Base-by-base conservation (phyloP, 805 yeast genomes). In the Metschnikowia gruessii region DNA sequence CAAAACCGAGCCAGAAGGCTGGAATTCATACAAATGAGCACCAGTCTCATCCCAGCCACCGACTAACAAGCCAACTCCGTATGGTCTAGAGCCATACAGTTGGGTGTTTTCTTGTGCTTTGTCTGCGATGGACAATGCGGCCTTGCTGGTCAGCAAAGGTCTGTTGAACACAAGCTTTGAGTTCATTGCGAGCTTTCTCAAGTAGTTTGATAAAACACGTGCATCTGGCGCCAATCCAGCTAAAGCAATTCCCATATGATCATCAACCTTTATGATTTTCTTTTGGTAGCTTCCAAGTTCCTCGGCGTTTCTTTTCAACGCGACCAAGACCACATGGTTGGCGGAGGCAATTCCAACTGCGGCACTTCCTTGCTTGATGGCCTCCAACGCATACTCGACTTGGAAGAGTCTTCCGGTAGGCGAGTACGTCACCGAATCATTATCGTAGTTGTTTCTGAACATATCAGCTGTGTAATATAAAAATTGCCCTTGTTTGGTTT, bases 191-290 rank as follows among this genome's bases (percentile, higher is more conserved):
- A 91, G 94, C 59, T 88, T 90, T 65, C 98, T 82, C 59, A 94
- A 74, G 67, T 75, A 91, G 63, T 89, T 94, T 41, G 95, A 83
- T 57, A 94, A 76, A 32, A 94, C 95, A 56, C 99, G 79, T 19
- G 98, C 99, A 64, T 94, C 99, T 15, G 99, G 98, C 0, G 98
- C 97, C 60, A 94, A 80, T 9, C 99, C 99, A 1, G 99, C 97
- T 46, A 94, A 76, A 1, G 97, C 97, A 54, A 94, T 77, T 29
- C 98, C 99, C 77, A 94, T 70, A 65, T 94, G 98, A 51, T 84
- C 85, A 65, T 94, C 99, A 47, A 95, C 83, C 63, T 87, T 84
- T 64, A 92, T 85, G 59, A 94, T 77, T 65, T 94, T 94, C 76
- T 87, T 88, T 65, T 94, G 99, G 68, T 91, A 94, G 34, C 97